Evolutionary conservation across 169 alveolate genomes (phyloP).

Genomic region (Plasmodium gallinaceum): DNA sequence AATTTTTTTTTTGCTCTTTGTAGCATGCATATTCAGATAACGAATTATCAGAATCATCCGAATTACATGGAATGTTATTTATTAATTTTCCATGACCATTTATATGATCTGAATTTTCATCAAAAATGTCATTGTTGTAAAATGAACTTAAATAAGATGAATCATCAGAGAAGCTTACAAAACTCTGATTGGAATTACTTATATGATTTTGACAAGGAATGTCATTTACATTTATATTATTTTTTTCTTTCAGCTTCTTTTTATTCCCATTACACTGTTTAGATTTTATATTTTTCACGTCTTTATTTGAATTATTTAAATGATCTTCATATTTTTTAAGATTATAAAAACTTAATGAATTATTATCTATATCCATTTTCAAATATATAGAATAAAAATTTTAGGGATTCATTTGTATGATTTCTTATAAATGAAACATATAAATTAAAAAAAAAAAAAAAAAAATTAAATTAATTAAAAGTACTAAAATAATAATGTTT

Average conservation of each 20-base stretch:
- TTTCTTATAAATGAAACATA: neutral
- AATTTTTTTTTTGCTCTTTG: slow-evolving; percentile 41
- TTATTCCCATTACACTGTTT: slow-evolving; percentile 6
- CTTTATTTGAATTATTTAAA: slow-evolving; percentile 21
- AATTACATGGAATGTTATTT: neutral
- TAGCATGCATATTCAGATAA: slow-evolving; percentile 45
- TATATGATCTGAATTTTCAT: slow-evolving; percentile 9
- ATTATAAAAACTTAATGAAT: slow-evolving; percentile 23
- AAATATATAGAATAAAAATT: slow-evolving; percentile 1
- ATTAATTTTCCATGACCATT: slow-evolving; percentile 8
- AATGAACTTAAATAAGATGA: slow-evolving; percentile 44
- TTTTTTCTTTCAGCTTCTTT: neutral
- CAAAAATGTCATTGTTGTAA: slow-evolving; percentile 27
- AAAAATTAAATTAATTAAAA: neutral
- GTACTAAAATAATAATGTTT: neutral
- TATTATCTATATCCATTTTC: slow-evolving; percentile 64
- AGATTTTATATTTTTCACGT: slow-evolving; percentile 13
- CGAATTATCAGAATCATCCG: slow-evolving; percentile 21
- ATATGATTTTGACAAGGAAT: neutral
- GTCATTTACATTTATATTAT: neutral
- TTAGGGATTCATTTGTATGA: slow-evolving; percentile 15
- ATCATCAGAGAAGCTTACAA: slow-evolving; percentile 61
- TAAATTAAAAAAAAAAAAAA: neutral
- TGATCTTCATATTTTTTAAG: slow-evolving; percentile 41
- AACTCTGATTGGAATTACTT: slow-evolving; percentile 48